Base-by-base conservation (phyloP, 1,284 basidiomycete genomes). In the Bondarzewia mesenterica region DNA sequence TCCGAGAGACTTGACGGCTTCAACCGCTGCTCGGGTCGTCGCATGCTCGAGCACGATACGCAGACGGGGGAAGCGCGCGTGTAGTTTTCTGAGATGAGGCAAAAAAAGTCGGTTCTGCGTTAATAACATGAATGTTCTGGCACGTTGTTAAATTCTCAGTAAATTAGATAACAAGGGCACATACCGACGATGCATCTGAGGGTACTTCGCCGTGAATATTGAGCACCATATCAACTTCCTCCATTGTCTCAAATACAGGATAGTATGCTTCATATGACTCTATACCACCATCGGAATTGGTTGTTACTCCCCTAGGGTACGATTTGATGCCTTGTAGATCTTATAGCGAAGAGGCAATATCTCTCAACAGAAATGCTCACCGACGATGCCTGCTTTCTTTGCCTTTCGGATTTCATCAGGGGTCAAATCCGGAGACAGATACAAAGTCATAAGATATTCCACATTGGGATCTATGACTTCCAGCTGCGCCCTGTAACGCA, bases 11-110 rank as follows among this genome's bases (percentile, higher is more conserved):
- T 88, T 87, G 58, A 97, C 89, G 18, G 84, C 81, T 59, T 95
- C 91, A n/a, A 99, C 83, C 0, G 96, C 94, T 32, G 90, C 92
- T 35, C 89, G 80, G 2, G 94, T 98, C 0, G 96, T 99, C n/a
- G 96, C 96, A 62, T 99, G 96, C 67, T 99, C 96, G 36, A 99
- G 81, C 4, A 99, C 95, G 60, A 99, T 99, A 49, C 93, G 86
- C 47, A 99, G 79, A 37, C 74, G 76, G n/a, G 96, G 96, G 68
- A 99, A 99, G 22, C 78, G 75, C 47, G 71, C 66, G 58, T 98
- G 93, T 41, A 99, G 75, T 58, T 85, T 82, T 59, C 77, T 75
- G 14, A 99, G 77, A 66, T 99, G 94, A 3, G 88, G 84, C 26
- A 99, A 75, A 69, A 99, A n/a, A 99, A 40, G 74, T 78, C 38